Conservation (phyloP, 2,329 filamentous ascomycete genomes). For the Epichloe elymi region DNA sequence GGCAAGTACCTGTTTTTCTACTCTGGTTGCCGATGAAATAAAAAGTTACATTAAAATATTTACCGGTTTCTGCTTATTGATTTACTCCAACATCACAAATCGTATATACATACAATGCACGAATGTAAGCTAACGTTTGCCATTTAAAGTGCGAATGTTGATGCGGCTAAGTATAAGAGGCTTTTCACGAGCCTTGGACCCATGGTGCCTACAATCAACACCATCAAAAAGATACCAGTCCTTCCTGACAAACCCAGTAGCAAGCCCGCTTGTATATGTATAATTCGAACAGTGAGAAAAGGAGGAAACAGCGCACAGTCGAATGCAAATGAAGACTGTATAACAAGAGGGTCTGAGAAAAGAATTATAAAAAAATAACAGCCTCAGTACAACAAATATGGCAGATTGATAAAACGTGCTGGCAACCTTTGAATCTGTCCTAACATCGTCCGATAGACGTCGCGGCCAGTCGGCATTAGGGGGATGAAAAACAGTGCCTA, state of each 20-base stretch:
- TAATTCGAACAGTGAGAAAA: constrained; percentile 17
- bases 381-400: neutral
- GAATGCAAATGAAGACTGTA: constrained; percentile 17
- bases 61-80: neutral
- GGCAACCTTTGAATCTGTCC: constrained; percentile 5
- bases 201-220: neutral
- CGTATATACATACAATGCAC: neutral
- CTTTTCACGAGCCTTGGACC: neutral
- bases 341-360: neutral
- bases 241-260: constrained; percentile 16
- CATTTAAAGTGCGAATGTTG: constrained; percentile 17
- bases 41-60: no score
- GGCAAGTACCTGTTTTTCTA: no score
- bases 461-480: neutral
- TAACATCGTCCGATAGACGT: constrained; percentile 2
- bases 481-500: constrained; percentile 2
- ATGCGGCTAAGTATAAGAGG: constrained; percentile 20
- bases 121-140: neutral
- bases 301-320: constrained; percentile 13
- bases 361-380: neutral
- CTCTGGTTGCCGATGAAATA: no score
- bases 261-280: constrained; percentile 23
- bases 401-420: neutral
- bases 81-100: neutral
- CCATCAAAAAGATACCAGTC: constrained; percentile 3